Percentiles rank a stretch among this genome's conserved stretches.
Evolutionary conservation across 1,284 basidiomycete species (phyloP).

Genomic region (Hypsizygus ulmarius): DNA sequence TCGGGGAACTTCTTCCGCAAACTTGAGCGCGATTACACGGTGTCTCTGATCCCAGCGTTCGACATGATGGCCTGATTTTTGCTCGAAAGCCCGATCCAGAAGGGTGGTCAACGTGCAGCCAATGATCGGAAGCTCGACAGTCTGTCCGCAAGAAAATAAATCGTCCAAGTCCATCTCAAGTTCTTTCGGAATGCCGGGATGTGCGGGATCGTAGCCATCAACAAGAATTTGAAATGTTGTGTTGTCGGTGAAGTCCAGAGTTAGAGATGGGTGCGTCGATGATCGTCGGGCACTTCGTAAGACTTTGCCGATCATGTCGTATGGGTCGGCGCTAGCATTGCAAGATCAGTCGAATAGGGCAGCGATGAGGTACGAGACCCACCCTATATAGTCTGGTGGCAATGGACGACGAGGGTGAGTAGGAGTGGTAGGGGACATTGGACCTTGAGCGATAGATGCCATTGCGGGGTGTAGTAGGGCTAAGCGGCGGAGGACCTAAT

Average conservation of each 20-base stretch:
- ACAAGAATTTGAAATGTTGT: conserved; percentile 3
- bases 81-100: neutral
- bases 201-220: conserved; percentile 1
- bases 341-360: conserved; percentile 39
- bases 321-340: conserved; percentile 1
- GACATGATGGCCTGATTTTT: neutral
- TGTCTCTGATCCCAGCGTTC: conserved; percentile 58
- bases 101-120: conserved; percentile 2
- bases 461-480: neutral
- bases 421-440: neutral
- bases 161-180: conserved; percentile 48
- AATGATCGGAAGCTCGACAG: neutral
- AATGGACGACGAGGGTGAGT: neutral
- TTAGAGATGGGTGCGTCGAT: conserved; percentile 52
- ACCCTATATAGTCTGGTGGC: conserved; percentile 3
- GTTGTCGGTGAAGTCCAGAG: conserved; percentile 1
- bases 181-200: conserved; percentile 26
- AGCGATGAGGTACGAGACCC: neutral
- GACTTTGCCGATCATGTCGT: conserved; percentile 40
- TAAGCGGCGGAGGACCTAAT: neutral
- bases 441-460: too few relatives aligned
- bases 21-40: conserved; percentile 29
- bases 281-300: conserved; percentile 49
- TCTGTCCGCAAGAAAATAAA: neutral
- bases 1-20: conserved; percentile 10